Evolutionary conservation across 768 basidiomycete species (phyloP), one percentile per base, ranked within the genome.

Genomic region (Serendipita sp.): DNA sequence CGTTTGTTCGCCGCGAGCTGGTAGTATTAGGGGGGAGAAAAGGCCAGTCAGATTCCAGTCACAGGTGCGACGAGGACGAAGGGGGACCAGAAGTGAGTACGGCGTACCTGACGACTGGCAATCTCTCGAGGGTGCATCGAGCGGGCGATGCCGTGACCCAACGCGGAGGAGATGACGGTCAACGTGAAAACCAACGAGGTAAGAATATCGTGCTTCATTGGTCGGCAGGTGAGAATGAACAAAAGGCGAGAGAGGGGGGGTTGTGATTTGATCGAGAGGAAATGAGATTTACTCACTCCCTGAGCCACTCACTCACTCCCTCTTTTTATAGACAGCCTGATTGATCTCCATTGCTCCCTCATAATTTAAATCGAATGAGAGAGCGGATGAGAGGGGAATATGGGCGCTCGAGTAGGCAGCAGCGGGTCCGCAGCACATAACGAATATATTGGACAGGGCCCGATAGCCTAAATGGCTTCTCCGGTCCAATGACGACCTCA

Each of bases 71-170:
- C 4, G 53, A 28, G 53, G 9, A 50, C 53, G 20, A 22, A n/a
- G n/a, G n/a, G n/a, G n/a, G n/a, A n/a, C n/a, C n/a, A n/a, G 42
- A 43, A 43, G 42, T 43, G 13, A 43, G 42, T 20, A 43, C 42
- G 20, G 42, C 42, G 13, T 43, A 58, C 53, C 53, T 58, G 53
- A 3, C 53, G 13, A 58, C 53, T 58, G 4, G 53, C 53, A 24
- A 58, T 58, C 31, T 58, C 53, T 22, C 53, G 53, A 3, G 53
- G 53, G 53, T 58, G 53, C 53, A 58, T 58, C 5, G 53, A 58
- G 28, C 53, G 53, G 11, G 22, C 53, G n/a, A 28, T n/a, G 13
- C 53, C 53, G n/a, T 58, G 53, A 5, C 5, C 53, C 11, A 58
- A 24, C 1, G n/a, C 53, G 11, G 22, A 13, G n/a, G 22, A 28